Base-by-base conservation (phyloP, 2,329 filamentous ascomycete species). In the Plenodomus lindquistii region DNA sequence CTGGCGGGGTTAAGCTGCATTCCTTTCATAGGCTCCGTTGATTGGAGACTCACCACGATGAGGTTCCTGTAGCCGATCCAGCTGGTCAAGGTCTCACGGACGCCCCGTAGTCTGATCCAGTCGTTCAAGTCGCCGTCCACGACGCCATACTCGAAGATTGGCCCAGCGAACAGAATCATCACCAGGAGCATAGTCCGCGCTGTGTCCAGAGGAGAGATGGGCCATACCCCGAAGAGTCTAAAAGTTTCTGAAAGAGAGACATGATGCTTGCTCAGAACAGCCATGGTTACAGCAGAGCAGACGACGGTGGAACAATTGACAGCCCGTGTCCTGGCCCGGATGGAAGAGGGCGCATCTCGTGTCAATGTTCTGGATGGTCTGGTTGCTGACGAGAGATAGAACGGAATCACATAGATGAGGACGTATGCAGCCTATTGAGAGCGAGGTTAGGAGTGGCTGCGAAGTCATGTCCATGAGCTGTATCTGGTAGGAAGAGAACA, bases 21-120 rank as follows among this genome's bases (percentile, higher is more conserved):
- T n/a, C n/a, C n/a, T n/a, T n/a, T n/a, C n/a, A n/a, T n/a, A n/a
- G n/a, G n/a, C n/a, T n/a, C n/a, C n/a, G n/a, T n/a, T n/a, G n/a
- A n/a, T n/a, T n/a, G n/a, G n/a, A 31, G 36, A 78, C 87, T 63
- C 77, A 94, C 91, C 35, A 89, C 89, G 52, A 97, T 81, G 67
- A 88, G 85, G 68, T 97, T 97, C 59, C 94, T 85, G 83, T 89
- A 96, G 29, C 84, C 85, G 44, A 87, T 87, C 88, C 88, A 94
- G 57, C 88, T 87, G 54, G 79, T 77, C 62, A 89, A 81, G 15
- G 57, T 56, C 45, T 83, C 80, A n/a, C 76, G 74, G 13, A 89
- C 59, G 36, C 83, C 79, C 27, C 74, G 73, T 9, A 85, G 74
- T 21, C 73, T 73, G 42, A 85, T 62, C 85, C 86, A 91, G 42